Evolutionary conservation across 2,329 filamentous ascomycete genomes (phyloP).

Genomic region (Aspergillus aculeatinus): DNA sequence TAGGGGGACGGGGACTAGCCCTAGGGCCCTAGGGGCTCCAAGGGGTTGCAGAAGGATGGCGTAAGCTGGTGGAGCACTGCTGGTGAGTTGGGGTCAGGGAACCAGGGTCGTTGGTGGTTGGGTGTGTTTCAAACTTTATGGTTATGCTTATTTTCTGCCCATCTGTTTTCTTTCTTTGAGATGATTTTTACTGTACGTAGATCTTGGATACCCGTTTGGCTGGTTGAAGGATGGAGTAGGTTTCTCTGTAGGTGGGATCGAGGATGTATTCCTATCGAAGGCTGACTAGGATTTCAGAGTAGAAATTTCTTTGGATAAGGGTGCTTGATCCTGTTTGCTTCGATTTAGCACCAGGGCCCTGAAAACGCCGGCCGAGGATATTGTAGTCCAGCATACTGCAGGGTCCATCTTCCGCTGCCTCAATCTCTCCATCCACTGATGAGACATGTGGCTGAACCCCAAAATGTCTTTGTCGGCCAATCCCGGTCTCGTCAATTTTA

Average conservation of each 20-base stretch:
- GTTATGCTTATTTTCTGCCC: not conserved
- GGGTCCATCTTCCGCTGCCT: not conserved
- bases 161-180: no score
- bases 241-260: no score
- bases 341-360: no score
- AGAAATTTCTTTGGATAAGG: no score
- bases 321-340: no score
- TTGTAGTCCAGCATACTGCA: not conserved
- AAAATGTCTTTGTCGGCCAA: not conserved
- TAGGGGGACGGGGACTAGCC: not conserved
- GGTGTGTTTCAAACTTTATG: not conserved
- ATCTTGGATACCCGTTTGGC: no score
- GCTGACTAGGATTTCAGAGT: no score
- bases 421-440: not conserved
- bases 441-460: not conserved
- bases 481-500: not conserved
- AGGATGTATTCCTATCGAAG: no score
- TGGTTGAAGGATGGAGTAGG: no score
- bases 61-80: not conserved
- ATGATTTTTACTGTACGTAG: no score
- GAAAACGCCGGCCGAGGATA: no score
- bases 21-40: not conserved
- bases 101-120: not conserved
- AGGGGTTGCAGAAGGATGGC: not conserved
- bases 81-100: not conserved